Evolutionary conservation across 1,284 basidiomycete species (phyloP), one percentile per base, ranked within the genome.

Genomic region (Neotropicomus parvogracilis): DNA sequence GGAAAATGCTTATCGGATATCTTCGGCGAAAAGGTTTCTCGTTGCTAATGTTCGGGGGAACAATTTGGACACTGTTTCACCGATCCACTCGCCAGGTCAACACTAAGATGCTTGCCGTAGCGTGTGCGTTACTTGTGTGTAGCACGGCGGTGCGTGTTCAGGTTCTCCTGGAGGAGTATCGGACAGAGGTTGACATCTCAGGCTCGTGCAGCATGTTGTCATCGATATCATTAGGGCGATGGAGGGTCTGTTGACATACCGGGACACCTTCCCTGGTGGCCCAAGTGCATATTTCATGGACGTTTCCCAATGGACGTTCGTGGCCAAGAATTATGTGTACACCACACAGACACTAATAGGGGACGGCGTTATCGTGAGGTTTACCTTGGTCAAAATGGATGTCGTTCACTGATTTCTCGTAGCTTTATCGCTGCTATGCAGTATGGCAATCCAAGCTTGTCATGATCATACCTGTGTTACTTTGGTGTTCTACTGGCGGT

Each of bases 281-380:
- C 48, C 54, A 9, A 6, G 35, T n/a, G 44, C 12, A 8, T 68
- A 44, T 47, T 64, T 66, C 31, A 52, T 40, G 1, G 52, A 58
- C 29, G 50, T 59, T 11, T 56, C 63, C 1, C 48, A 61, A 19
- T 46, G 49, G 27, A 65, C 63, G 11, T 65, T 58, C 39, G 41
- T 62, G 10, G 53, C 45, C 27, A 66, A 66, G 40, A 60, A 51
- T 40, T 47, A 48, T 3, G 36, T 67, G 4, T 66, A 57, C 45
- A 52, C 56, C 24, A 40, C 49, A 12, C 63, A 46, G n/a, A 43
- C 40, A 5, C 31, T 46, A 7, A 19, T 44, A 21, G 45, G 45
- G 1, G 45, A 46, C 27, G 62, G 57, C 12, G 63, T 65, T 8
- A 54, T 68, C 9, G 66, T 68, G 21, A 49, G 59, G 55, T 17